A percentile compares a stretch with the other conserved stretches of the same genome.
phyloP scores from a whole-genome alignment of 1,284 basidiomycete genomes.

The Microbotryum saponariae region DNA sequence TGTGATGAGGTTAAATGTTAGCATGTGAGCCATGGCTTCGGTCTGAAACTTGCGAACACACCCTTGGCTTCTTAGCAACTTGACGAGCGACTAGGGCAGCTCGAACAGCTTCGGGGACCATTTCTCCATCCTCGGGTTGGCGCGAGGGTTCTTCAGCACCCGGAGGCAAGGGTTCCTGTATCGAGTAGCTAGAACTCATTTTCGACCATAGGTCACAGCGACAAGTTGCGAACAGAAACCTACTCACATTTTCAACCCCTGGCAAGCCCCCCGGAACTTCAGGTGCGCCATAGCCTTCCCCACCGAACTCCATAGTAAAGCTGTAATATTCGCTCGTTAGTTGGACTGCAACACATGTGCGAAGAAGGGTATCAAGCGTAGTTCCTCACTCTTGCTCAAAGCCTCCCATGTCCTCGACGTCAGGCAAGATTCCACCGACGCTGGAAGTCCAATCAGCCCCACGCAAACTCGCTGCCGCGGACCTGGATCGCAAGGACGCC shows the following conservation, averaged over 20 bases:
- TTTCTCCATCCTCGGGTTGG: not conserved
- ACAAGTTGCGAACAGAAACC: no score
- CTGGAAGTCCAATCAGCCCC: not conserved
- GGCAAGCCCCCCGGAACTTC: not conserved
- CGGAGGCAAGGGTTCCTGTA: not conserved
- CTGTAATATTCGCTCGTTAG: not conserved
- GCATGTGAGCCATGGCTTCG: no score
- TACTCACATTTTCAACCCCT: no score
- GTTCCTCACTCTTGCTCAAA: not conserved
- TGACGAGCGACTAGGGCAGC: not conserved
- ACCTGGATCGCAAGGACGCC: not conserved
- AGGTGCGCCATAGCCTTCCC: not conserved
- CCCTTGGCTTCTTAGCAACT: not conserved
- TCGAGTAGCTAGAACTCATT: not conserved
- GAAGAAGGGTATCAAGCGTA: constrained; percentile 6
- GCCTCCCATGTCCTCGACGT: not conserved
- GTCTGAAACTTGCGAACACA: no score
- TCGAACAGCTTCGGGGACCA: not conserved
- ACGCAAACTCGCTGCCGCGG: not conserved
- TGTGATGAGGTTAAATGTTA: not conserved
- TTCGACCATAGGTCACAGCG: no score
- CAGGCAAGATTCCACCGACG: not conserved
- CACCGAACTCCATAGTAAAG: constrained; percentile 1
- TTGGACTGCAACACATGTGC: not conserved
- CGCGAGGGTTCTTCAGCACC: not conserved